Conservation (phyloP, 441 rosid genomes). For the Aleurites moluccanus region DNA sequence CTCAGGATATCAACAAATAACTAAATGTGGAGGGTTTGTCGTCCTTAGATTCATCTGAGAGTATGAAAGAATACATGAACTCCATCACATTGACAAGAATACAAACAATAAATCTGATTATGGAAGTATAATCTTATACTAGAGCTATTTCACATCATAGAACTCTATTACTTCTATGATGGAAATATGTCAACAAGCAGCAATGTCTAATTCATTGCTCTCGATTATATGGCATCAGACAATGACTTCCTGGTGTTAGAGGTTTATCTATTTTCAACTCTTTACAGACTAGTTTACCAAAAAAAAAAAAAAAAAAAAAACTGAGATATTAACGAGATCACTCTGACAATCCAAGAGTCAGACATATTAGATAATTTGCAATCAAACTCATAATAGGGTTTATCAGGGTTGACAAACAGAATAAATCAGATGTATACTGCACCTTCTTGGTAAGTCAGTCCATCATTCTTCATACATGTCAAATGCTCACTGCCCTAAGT, state of each 20-base stretch:
- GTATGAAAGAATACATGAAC: background rate
- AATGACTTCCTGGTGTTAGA: background rate
- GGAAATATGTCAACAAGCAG: background rate
- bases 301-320: background rate
- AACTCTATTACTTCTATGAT: too few relatives aligned
- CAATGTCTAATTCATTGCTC: background rate
- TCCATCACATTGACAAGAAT: background rate
- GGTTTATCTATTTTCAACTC: background rate
- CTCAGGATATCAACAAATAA: background rate
- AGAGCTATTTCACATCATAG: background rate
- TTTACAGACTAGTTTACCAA: background rate
- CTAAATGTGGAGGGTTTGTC: background rate
- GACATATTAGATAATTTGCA: background rate
- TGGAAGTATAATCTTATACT: background rate
- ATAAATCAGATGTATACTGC: slow-evolving; percentile 7
- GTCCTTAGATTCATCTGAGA: background rate
- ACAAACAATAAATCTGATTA: background rate
- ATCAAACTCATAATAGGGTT: background rate
- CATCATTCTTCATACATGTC: slow-evolving; percentile 13
- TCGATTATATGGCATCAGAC: too few relatives aligned
- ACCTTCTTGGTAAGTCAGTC: slow-evolving; percentile 2
- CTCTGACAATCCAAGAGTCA: background rate
- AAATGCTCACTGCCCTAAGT: slow-evolving; percentile 6
- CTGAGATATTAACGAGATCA: background rate
- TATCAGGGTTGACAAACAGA: background rate